Evolutionary conservation across 2,329 filamentous ascomycete species (phyloP).

Genomic region (Verticillium klebahnii): DNA sequence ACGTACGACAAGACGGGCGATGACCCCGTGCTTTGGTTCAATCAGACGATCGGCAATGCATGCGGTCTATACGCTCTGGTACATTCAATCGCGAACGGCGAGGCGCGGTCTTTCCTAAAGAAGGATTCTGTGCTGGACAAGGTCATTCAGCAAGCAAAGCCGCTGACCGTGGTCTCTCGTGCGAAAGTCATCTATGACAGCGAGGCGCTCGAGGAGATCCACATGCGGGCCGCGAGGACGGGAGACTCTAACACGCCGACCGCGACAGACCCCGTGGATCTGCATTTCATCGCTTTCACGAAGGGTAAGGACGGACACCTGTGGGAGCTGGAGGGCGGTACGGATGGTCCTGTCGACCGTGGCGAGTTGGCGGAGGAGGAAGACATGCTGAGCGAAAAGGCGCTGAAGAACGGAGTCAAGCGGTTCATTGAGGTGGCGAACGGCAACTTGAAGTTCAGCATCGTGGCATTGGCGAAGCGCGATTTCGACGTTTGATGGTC

Average conservation of each 20-base stretch:
- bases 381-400: slow-evolving; percentile 61
- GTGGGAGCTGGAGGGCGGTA: slow-evolving; percentile 75
- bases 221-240: slow-evolving; percentile 61
- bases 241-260: slow-evolving; percentile 65
- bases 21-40: slow-evolving; percentile 77
- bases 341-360: slow-evolving; percentile 69
- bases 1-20: slow-evolving; percentile 18
- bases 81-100: slow-evolving; percentile 69
- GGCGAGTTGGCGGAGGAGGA: slow-evolving; percentile 50
- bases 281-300: slow-evolving; percentile 81
- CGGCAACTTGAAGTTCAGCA: slow-evolving; percentile 32
- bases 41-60: slow-evolving; percentile 78
- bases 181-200: slow-evolving; percentile 70
- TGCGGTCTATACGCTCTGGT: slow-evolving; percentile 77
- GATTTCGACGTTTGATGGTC: neutral
- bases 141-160: slow-evolving; percentile 58
- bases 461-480: slow-evolving; percentile 21
- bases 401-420: slow-evolving; percentile 56
- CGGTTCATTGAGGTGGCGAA: slow-evolving; percentile 33
- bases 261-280: slow-evolving; percentile 57
- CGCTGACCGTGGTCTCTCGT: slow-evolving; percentile 43
- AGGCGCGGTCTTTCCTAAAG: slow-evolving; percentile 48
- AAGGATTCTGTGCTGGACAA: slow-evolving; percentile 49
- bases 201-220: slow-evolving; percentile 65
- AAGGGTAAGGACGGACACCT: slow-evolving; percentile 59